Conservation (phyloP, 345 rosid genomes). For the Excoecaria agallocha region DNA sequence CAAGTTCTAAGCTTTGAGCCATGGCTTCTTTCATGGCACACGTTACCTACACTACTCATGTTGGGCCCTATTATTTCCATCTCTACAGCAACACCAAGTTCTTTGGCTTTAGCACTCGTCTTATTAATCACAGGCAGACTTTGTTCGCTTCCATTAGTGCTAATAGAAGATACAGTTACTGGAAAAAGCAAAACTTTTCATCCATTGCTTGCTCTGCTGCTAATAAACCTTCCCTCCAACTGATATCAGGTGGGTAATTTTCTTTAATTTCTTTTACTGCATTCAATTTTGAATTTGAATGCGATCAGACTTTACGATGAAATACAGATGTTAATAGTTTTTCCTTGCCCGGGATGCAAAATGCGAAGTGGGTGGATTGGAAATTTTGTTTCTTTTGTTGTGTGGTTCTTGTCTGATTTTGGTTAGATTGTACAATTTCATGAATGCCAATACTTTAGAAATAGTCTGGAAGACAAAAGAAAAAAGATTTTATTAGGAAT, state of each 20-base stretch:
- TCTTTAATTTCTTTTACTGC: background rate
- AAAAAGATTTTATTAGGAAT: background rate
- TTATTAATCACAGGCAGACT: background rate
- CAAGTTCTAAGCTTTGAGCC: background rate
- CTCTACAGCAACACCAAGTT: conserved; percentile 12
- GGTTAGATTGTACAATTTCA: background rate
- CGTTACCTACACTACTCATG: conserved; percentile 22
- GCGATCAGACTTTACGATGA: too few species aligned
- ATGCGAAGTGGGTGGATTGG: background rate
- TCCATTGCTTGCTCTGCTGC: conserved; percentile 48
- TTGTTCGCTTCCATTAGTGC: conserved; percentile 3
- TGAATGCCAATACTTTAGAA: background rate
- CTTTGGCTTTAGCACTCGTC: conserved; percentile 24
- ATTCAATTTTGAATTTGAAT: background rate
- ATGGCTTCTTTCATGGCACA: conserved; percentile 44
- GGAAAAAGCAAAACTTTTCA: conserved; percentile 14
- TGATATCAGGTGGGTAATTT: conserved; percentile 52
- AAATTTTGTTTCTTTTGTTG: background rate
- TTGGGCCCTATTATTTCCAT: conserved; percentile 15
- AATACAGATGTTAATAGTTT: background rate
- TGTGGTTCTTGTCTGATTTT: background rate
- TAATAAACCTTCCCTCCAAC: conserved; percentile 52
- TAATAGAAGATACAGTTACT: background rate
- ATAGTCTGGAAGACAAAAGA: background rate
- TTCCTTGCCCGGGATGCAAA: background rate